These are phyloP conservation scores for Malassezia sp. DNA, from an alignment of 1,284 basidiomycete species.

Conservation along the genomic window DNA sequence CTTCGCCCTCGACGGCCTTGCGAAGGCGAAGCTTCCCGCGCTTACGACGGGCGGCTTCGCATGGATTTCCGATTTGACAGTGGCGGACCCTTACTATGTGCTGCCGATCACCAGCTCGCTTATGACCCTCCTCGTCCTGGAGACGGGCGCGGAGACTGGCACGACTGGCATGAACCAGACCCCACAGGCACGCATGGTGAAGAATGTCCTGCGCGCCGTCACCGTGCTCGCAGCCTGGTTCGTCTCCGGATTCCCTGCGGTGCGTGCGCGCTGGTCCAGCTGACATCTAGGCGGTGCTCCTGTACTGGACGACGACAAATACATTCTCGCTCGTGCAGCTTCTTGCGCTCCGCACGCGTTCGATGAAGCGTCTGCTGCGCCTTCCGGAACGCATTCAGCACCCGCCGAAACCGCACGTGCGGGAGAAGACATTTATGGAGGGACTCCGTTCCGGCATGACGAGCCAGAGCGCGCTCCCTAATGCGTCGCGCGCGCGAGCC, in stretches of 20 bases:
- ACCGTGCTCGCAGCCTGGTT: constrained; percentile 57
- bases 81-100: constrained; percentile 64
- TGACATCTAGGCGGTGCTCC: constrained; percentile 53
- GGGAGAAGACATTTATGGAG: constrained; percentile 21
- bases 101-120: constrained; percentile 60
- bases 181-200: constrained; percentile 56
- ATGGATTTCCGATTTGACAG: constrained; percentile 67
- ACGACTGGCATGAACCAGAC: constrained; percentile 43
- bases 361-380: constrained; percentile 19
- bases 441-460: constrained; percentile 11
- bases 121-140: constrained; percentile 58
- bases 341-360: constrained; percentile 22
- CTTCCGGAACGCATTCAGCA: constrained; percentile 28
- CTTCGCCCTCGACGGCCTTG: constrained; percentile 66
- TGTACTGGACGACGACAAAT: constrained; percentile 55
- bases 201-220: constrained; percentile 61
- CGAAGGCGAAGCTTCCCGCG: constrained; percentile 60
- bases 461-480: constrained; percentile 2
- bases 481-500: too few species aligned
- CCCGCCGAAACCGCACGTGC: constrained; percentile 22
- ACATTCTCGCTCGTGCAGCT: constrained; percentile 52
- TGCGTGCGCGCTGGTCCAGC: too few species aligned
- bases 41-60: constrained; percentile 65
- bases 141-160: constrained; percentile 58
- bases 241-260: constrained; percentile 50